Evolutionary conservation across 805 yeast genomes (phyloP).

Genomic region (Teunomyces tritomae): DNA sequence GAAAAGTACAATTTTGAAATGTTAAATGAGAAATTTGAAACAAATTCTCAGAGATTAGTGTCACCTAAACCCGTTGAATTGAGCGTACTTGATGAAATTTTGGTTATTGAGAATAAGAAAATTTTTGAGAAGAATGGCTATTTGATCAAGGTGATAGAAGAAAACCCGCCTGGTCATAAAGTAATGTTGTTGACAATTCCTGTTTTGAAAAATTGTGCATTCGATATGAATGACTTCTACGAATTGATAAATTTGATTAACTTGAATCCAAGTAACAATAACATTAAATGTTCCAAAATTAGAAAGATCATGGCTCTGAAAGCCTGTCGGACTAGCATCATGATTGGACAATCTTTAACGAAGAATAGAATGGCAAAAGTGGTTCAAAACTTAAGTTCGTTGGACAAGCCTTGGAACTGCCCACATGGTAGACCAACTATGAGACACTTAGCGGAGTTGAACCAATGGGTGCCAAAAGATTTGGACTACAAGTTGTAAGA

Average conservation of each 20-base stretch:
- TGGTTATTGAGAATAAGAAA: slow-evolving; percentile 57
- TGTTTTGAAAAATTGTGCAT: slow-evolving; percentile 63
- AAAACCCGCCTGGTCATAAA: slow-evolving; percentile 53
- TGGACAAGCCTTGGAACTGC: slow-evolving; percentile 94
- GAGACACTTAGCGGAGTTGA: slow-evolving; percentile 75
- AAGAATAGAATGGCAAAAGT: slow-evolving; percentile 61
- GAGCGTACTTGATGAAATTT: slow-evolving; percentile 74
- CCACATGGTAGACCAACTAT: slow-evolving; percentile 99
- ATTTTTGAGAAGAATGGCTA: slow-evolving; percentile 79
- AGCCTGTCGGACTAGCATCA: slow-evolving; percentile 90
- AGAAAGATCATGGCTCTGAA: slow-evolving; percentile 88
- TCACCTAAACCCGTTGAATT: slow-evolving; percentile 57
- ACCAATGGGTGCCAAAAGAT: slow-evolving; percentile 13
- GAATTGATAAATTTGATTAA: slow-evolving; percentile 71
- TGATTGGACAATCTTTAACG: slow-evolving; percentile 81
- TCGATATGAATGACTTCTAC: slow-evolving; percentile 66
- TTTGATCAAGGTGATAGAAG: slow-evolving; percentile 46
- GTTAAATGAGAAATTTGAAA: slow-evolving; percentile 53
- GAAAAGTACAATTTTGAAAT: slow-evolving; percentile 89
- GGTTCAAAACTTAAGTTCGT: slow-evolving; percentile 60
- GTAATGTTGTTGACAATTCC: slow-evolving; percentile 66
- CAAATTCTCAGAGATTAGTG: slow-evolving; percentile 64
- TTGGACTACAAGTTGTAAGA: slow-evolving; percentile 8
- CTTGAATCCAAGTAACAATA: slow-evolving; percentile 34
- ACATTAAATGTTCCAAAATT: slow-evolving; percentile 69